Conservation (phyloP, 352 stramenopile genomes). For the Phytophthora hybrid region DNA sequence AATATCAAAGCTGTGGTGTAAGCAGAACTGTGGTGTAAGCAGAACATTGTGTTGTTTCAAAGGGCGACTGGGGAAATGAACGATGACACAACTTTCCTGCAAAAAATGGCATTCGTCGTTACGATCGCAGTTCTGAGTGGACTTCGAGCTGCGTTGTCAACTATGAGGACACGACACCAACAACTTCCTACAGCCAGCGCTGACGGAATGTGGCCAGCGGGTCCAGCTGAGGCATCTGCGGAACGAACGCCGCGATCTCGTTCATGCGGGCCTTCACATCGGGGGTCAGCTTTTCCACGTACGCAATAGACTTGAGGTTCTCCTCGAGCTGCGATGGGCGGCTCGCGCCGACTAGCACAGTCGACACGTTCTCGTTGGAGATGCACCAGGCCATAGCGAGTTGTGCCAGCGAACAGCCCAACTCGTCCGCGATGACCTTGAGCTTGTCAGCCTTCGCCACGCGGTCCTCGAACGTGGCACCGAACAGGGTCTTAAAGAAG, state of each 20-base stretch:
- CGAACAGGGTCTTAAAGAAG: slow-evolving; percentile 14
- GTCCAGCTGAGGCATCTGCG: slow-evolving; percentile 14
- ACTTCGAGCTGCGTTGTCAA: too few species aligned
- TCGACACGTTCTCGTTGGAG: slow-evolving; percentile 61
- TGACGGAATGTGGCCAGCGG: slow-evolving; percentile 18
- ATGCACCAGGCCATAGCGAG: slow-evolving; percentile 52
- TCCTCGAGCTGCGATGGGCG: slow-evolving; percentile 39
- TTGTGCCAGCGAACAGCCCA: slow-evolving; percentile 38
- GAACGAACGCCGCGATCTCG: slow-evolving; percentile 43
- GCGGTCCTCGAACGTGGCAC: slow-evolving; percentile 37
- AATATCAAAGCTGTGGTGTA: too few species aligned
- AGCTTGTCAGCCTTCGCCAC: slow-evolving; percentile 55
- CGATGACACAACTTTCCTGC: too few species aligned
- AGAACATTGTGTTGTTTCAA: too few species aligned
- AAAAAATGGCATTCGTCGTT: too few species aligned
- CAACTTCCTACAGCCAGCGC: slow-evolving; percentile 13
- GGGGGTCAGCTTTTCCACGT: slow-evolving; percentile 54
- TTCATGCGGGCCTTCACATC: slow-evolving; percentile 63
- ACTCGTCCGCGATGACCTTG: slow-evolving; percentile 45
- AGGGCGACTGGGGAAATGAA: too few species aligned
- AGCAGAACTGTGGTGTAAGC: too few species aligned
- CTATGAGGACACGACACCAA: neutral
- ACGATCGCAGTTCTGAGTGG: too few species aligned
- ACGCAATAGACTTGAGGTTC: slow-evolving; percentile 41
- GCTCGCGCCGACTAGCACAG: slow-evolving; percentile 54